Evolutionary conservation across 2,329 filamentous ascomycete species (phyloP).

Genomic region (Beauveria pseudobassiana): DNA sequence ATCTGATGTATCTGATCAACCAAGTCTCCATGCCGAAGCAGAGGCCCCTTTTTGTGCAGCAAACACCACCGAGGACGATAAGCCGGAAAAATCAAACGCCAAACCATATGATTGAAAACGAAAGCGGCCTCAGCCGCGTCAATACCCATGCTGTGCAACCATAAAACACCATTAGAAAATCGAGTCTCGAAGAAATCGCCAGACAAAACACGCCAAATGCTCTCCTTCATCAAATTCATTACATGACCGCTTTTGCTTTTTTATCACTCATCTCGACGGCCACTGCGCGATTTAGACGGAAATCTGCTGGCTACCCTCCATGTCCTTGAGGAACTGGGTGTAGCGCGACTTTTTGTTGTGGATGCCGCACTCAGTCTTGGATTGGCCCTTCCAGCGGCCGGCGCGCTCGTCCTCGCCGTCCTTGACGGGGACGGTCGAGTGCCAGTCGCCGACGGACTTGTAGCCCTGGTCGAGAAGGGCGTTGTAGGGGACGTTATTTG

Average conservation of each 20-base stretch:
- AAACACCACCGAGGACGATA: not conserved
- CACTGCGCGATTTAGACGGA: not conserved
- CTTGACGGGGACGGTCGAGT: constrained; percentile 84
- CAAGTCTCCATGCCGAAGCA: not conserved
- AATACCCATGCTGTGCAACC: constrained; percentile 5
- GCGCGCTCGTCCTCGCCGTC: constrained; percentile 94
- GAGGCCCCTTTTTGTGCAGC: not conserved
- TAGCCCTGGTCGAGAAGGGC: constrained; percentile 86
- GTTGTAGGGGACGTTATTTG: constrained; percentile 90
- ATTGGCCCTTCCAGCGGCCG: constrained; percentile 91
- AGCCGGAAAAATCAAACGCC: not conserved
- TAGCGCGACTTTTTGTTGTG: constrained; percentile 97
- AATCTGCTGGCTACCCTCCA: constrained; percentile 57
- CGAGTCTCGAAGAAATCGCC: not conserved
- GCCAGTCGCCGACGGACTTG: constrained; percentile 97
- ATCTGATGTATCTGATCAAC: not conserved
- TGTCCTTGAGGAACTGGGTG: constrained; percentile 70
- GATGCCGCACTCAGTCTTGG: constrained; percentile 96
- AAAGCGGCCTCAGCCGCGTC: not conserved
- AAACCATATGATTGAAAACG: constrained; percentile 4
- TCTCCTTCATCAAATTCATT: constrained; percentile 9
- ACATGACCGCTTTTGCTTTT: not conserved
- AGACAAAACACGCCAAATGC: not conserved
- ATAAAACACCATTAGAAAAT: not conserved
- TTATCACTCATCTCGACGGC: not conserved